These are phyloP conservation scores for Ceratocystis huliohia DNA, from an alignment of 2,329 filamentous ascomycete genomes.

Conservation along the genomic window DNA sequence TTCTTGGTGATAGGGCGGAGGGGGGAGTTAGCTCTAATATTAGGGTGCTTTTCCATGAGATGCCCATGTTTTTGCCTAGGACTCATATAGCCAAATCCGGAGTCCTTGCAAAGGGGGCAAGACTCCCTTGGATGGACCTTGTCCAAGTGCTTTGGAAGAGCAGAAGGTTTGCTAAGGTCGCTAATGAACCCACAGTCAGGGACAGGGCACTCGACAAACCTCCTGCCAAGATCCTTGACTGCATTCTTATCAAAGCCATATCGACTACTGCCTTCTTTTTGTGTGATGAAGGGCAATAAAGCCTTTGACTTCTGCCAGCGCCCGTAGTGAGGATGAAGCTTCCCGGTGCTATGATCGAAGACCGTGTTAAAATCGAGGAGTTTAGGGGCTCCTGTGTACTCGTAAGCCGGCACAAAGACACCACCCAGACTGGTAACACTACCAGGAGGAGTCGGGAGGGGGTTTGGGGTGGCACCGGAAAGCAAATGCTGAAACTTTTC, in stretches of 20 bases:
- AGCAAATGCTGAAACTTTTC: background rate
- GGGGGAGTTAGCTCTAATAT: background rate
- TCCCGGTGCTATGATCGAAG: constrained; percentile 12
- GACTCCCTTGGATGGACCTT: constrained; percentile 5
- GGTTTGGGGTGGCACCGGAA: background rate
- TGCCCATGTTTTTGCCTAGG: background rate
- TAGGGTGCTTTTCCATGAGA: background rate
- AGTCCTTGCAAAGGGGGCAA: constrained; percentile 11
- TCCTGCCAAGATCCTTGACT: background rate
- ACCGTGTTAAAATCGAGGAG: background rate
- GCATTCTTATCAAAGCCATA: background rate
- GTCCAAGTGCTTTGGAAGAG: constrained; percentile 14
- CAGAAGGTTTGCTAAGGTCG: background rate
- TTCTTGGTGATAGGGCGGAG: background rate
- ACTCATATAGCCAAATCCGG: constrained; percentile 8
- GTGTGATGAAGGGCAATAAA: background rate
- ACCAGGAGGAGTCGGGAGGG: background rate
- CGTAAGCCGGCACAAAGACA: constrained; percentile 11
- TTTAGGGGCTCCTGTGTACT: constrained; percentile 7
- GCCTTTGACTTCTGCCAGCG: constrained; percentile 9
- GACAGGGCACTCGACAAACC: constrained; percentile 15
- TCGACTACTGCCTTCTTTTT: background rate
- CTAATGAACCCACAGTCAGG: constrained; percentile 14
- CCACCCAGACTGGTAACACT: background rate
- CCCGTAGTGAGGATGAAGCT: constrained; percentile 4